Evolutionary conservation across 1,284 basidiomycete species (phyloP).

Genomic region (Neolentinus lepideus): DNA sequence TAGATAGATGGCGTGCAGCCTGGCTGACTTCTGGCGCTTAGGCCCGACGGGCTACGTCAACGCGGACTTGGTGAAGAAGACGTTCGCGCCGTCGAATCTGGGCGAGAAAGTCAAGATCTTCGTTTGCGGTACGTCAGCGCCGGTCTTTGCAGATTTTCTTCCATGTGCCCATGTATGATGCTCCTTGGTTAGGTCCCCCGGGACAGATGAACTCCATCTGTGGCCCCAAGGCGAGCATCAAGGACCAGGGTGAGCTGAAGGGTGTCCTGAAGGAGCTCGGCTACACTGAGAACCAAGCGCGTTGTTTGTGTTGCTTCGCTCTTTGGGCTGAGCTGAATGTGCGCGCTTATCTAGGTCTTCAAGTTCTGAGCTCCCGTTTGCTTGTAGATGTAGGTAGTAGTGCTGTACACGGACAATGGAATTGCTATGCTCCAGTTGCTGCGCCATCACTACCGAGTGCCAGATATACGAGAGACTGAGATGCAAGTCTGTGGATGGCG

Average conservation of each 20-base stretch:
- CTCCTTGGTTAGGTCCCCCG: conserved; percentile 58
- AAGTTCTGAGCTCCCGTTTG: too few relatives aligned
- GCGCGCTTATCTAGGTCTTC: conserved; percentile 37
- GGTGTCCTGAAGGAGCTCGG: conserved; percentile 86
- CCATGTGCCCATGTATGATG: neutral
- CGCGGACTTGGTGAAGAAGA: conserved; percentile 62
- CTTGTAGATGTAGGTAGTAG: too few relatives aligned
- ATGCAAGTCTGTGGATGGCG: too few relatives aligned
- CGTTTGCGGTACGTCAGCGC: conserved; percentile 66
- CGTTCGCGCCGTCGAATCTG: conserved; percentile 62
- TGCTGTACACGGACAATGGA: too few relatives aligned
- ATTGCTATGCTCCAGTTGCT: too few relatives aligned
- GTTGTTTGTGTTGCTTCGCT: conserved; percentile 6
- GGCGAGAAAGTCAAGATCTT: conserved; percentile 85
- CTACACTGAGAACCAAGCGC: conserved; percentile 76
- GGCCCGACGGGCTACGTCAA: conserved; percentile 70
- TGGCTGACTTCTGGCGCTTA: too few relatives aligned
- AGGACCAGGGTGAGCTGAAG: conserved; percentile 73
- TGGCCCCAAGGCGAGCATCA: conserved; percentile 71
- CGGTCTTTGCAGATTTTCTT: neutral
- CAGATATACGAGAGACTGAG: too few relatives aligned
- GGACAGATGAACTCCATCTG: conserved; percentile 75
- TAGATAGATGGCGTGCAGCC: too few relatives aligned
- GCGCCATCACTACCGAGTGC: too few relatives aligned
- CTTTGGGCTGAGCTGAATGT: neutral